Percentiles rank a stretch among this genome's conserved stretches.
phyloP scores from a whole-genome alignment of 352 stramenopile species.

The Aphanomyces astaci region DNA sequence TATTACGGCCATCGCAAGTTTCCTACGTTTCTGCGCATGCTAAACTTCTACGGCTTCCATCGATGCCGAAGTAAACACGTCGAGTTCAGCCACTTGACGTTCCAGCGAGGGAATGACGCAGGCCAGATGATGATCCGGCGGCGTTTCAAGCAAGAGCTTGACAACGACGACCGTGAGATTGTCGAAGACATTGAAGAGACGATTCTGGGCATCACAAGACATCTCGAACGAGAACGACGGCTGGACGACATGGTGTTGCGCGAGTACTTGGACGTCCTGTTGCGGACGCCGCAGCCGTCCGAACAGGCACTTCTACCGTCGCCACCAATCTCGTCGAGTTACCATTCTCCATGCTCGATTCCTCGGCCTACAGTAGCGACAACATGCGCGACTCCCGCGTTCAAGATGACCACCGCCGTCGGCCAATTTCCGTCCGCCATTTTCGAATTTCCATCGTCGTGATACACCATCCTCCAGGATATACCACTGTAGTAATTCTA shows the following conservation, averaged over 20 bases:
- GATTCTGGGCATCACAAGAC: not conserved
- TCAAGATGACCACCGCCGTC: not conserved
- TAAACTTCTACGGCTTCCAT: slow-evolving; percentile 8
- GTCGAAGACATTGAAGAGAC: slow-evolving; percentile 11
- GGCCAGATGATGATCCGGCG: not conserved
- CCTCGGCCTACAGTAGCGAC: not conserved
- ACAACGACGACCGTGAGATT: not conserved
- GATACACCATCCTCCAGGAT: too few species aligned
- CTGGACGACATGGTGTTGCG: not conserved
- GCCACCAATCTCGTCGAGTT: not conserved
- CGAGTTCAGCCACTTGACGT: slow-evolving; percentile 13
- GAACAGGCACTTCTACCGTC: not conserved
- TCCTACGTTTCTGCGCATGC: slow-evolving; percentile 3
- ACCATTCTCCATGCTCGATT: not conserved
- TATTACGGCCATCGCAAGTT: slow-evolving; percentile 4
- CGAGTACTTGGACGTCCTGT: not conserved
- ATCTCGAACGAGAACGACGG: not conserved
- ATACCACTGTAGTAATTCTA: too few species aligned
- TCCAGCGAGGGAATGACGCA: not conserved
- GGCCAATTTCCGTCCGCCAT: not conserved
- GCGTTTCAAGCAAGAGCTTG: slow-evolving; percentile 1
- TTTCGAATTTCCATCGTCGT: too few species aligned
- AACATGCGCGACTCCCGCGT: not conserved
- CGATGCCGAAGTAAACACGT: not conserved
- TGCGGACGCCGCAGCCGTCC: not conserved